These are phyloP conservation scores for Nicotiana otophora DNA, from an alignment of 257 asterid species.

Conservation along the genomic window DNA sequence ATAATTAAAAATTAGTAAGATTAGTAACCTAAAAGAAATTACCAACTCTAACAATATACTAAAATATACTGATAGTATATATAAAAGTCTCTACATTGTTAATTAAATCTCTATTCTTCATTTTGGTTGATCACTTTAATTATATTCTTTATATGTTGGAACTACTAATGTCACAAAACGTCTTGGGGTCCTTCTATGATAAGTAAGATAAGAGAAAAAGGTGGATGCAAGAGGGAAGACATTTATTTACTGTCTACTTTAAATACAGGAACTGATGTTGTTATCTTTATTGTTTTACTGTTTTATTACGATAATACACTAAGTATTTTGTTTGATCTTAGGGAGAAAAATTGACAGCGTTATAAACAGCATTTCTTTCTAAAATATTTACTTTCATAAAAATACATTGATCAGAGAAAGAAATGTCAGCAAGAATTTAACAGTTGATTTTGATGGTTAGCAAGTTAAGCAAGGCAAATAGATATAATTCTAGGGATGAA, in stretches of 20 bases:
- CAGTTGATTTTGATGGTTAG: constrained; percentile 1
- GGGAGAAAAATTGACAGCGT: neutral
- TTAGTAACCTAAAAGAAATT: too few species aligned
- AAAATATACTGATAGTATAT: too few species aligned
- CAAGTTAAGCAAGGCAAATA: neutral
- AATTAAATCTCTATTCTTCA: too few species aligned
- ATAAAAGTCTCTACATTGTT: too few species aligned
- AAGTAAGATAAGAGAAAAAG: neutral
- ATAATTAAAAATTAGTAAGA: too few species aligned
- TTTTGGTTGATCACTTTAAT: too few species aligned
- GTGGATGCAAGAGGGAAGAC: neutral
- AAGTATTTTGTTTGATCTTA: too few species aligned
- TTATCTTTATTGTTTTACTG: too few species aligned
- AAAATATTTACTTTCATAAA: too few species aligned
- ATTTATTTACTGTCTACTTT: neutral
- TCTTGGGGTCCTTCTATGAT: neutral
- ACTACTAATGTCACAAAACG: neutral
- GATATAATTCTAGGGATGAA: neutral
- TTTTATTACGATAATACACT: too few species aligned
- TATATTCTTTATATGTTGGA: neutral
- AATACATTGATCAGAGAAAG: too few species aligned
- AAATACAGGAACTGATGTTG: neutral
- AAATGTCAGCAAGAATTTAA: neutral
- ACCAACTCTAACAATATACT: too few species aligned
- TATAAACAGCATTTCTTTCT: neutral